Evolutionary conservation across 2,329 filamentous ascomycete genomes (phyloP).

Genomic region (Simplicillium aogashimaense): DNA sequence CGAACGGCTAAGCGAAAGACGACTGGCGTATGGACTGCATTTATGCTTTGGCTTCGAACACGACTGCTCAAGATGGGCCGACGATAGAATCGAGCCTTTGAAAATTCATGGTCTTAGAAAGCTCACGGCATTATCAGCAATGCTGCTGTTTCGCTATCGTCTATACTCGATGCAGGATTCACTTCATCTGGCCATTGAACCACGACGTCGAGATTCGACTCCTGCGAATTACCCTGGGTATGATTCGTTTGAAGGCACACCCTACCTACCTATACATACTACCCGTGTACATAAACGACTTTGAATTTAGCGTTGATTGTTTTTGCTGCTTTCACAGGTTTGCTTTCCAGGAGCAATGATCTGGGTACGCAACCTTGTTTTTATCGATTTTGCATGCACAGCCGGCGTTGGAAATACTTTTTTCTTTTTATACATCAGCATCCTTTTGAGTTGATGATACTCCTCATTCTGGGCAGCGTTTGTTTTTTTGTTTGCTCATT

Average conservation of each 20-base stretch:
- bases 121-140: too few relatives aligned
- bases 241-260: too few relatives aligned
- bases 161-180: too few relatives aligned
- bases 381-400: not conserved
- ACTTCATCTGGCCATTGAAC: too few relatives aligned
- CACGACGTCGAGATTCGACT: too few relatives aligned
- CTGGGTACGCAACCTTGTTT: not conserved
- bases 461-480: slow-evolving; percentile 1
- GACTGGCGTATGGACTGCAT: slow-evolving; percentile 51
- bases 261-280: not conserved
- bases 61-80: slow-evolving; percentile 29
- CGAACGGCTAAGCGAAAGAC: slow-evolving; percentile 49
- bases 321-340: too few relatives aligned
- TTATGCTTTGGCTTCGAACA: slow-evolving; percentile 56
- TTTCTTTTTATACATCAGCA: not conserved
- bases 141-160: too few relatives aligned
- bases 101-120: not conserved
- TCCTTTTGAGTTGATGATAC: not conserved
- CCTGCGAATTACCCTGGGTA: too few relatives aligned
- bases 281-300: not conserved
- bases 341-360: not conserved
- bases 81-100: slow-evolving; percentile 17
- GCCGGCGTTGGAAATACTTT: not conserved
- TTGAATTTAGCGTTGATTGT: not conserved
- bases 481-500: not conserved